Base-by-base conservation (phyloP, 2,329 filamentous ascomycete species). In the Didymella lethalis region DNA sequence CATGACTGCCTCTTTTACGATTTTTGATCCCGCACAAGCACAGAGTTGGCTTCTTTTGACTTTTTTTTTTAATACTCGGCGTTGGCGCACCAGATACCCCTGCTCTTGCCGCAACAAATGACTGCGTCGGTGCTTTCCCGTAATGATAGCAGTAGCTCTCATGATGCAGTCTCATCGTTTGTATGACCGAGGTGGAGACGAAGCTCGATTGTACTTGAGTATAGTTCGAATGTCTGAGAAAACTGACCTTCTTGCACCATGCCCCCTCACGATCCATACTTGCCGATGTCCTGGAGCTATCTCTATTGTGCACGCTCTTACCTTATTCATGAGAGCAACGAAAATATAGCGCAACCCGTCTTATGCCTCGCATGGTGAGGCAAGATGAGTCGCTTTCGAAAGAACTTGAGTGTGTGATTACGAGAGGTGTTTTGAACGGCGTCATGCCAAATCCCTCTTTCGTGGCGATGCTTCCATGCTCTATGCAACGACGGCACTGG, bases 401-500 rank as follows among this genome's bases (percentile, higher is more conserved):
- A 20, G 36, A 7, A 10, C 36, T 36, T n/a, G n/a, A n/a, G 10
- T 38, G n/a, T n/a, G n/a, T 16, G 10, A 2, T 4, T n/a, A 29
- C 32, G 12, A 10, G 18, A 25, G 16, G 3, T 40, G 36, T n/a
- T 31, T 43, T 7, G n/a, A 43, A 25, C 8, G 14, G 16, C 32
- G 18, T 20, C 6, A 29, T 31, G 6, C 34, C 18, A 34, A 44
- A 16, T 28, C n/a, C 28, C 28, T 44, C 5, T 18, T 34, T 14
- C 26, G 14, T 32, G 20, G 8, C 32, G 8, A 4, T 32, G n/a
- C 8, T 32, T 11, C 38, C 16, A 10, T 7, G 2, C 12, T 46
- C 40, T 64, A 84, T 41, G 81, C 80, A 62, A 85, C 71, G 8
- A 85, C 75, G 44, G 74, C 79, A 70, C 80, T 85, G 4, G 83